These are phyloP conservation scores for Arthonia radiata DNA, from an alignment of 495 filamentous ascomycete species.

Conservation along the genomic window DNA sequence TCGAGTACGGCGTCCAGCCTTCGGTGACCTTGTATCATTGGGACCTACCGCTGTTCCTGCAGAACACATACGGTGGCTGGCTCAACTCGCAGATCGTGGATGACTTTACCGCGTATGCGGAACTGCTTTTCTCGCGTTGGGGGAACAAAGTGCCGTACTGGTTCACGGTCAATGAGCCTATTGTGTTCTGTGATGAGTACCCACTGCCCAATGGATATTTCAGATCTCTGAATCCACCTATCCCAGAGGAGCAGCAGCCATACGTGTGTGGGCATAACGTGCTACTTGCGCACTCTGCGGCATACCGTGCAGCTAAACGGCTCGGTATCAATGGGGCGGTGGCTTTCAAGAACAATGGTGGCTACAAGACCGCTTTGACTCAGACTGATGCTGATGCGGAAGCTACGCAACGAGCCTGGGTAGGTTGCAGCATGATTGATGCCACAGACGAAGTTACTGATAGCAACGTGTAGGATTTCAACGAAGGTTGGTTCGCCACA, in stretches of 20 bases:
- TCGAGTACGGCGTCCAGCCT: conserved; percentile 19
- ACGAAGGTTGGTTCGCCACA: conserved; percentile 12
- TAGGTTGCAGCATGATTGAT: no score
- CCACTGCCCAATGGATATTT: conserved; percentile 14
- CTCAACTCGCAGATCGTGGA: conserved; percentile 7
- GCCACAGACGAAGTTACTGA: no score
- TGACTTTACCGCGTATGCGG: conserved; percentile 9
- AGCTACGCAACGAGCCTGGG: no score
- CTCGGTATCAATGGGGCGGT: conserved; percentile 12
- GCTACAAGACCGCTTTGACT: conserved; percentile 12
- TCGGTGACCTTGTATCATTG: conserved; percentile 16
- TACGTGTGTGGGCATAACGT: conserved; percentile 16
- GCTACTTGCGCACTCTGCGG: conserved; percentile 12
- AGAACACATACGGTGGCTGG: conserved; percentile 13
- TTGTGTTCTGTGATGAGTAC: conserved; percentile 13
- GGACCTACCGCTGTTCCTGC: conserved; percentile 10
- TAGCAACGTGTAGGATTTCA: conserved; percentile 15
- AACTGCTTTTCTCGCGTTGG: conserved; percentile 6
- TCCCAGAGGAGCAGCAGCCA: conserved; percentile 11
- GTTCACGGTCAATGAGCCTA: conserved; percentile 19
- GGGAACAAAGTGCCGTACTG: conserved; percentile 9
- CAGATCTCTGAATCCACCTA: conserved; percentile 10
- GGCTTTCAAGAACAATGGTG: conserved; percentile 16
- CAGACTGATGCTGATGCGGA: conserved; percentile 7
- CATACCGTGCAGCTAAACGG: conserved; percentile 14